Evolutionary conservation across 2,329 filamentous ascomycete genomes (phyloP).

Genomic region (Intubia oerlemansii): DNA sequence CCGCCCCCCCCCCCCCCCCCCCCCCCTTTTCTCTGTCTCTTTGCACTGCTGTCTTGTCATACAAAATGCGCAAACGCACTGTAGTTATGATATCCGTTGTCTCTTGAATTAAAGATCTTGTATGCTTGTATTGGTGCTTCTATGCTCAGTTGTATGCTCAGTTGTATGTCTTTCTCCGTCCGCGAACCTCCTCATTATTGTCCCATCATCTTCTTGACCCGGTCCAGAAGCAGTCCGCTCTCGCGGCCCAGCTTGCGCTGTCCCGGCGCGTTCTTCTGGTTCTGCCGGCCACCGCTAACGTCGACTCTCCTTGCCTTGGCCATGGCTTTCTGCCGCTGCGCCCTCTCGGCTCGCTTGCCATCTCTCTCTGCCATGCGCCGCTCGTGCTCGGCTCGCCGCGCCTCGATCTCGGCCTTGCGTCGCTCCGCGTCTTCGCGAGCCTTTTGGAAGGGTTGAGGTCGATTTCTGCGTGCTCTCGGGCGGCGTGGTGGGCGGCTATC

Average conservation of each 20-base stretch:
- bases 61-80: no score
- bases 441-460: conserved; percentile 4
- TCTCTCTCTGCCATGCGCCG: conserved; percentile 42
- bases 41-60: no score
- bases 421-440: conserved; percentile 32
- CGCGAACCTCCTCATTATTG: conserved; percentile 10
- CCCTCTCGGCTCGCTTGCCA: conserved; percentile 23
- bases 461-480: no score
- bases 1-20: no score
- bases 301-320: conserved; percentile 41
- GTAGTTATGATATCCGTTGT: no score
- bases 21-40: no score
- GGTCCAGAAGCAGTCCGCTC: conserved; percentile 56
- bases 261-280: conserved; percentile 19
- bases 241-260: conserved; percentile 60
- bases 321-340: conserved; percentile 28
- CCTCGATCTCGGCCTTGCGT: conserved; percentile 21
- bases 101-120: no score
- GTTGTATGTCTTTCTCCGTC: no score
- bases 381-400: conserved; percentile 37
- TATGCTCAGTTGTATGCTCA: no score
- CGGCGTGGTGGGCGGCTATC: conserved; percentile 10
- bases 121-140: no score
- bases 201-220: conserved; percentile 51
- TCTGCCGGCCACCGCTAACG: conserved; percentile 16